phyloP scores from a whole-genome alignment of 805 yeast genomes.

The Barnettozyma pratensis region DNA sequence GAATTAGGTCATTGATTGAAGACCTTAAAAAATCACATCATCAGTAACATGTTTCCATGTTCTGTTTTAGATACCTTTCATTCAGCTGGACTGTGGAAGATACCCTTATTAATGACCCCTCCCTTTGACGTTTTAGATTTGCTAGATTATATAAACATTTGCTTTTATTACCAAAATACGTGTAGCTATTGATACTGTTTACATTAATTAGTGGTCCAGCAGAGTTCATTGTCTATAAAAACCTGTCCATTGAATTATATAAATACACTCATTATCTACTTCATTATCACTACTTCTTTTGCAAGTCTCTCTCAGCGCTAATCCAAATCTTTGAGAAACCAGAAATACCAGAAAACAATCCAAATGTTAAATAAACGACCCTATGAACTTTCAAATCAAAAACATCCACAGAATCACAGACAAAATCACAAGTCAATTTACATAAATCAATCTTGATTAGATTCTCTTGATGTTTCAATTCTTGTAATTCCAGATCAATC shows the following conservation, averaged over 20 bases:
- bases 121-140: not conserved
- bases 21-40: no score
- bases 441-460: slow-evolving; percentile 35
- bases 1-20: no score
- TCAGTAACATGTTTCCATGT: no score
- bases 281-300: not conserved
- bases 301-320: slow-evolving; percentile 15
- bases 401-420: slow-evolving; percentile 43
- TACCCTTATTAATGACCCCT: not conserved
- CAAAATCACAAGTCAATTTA: slow-evolving; percentile 40
- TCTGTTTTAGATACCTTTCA: not conserved
- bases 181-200: not conserved
- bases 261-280: not conserved
- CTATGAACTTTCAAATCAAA: slow-evolving; percentile 31
- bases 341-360: slow-evolving; percentile 20
- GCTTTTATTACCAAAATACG: not conserved
- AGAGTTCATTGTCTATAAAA: no score
- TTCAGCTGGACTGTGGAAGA: not conserved
- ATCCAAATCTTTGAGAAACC: slow-evolving; percentile 25
- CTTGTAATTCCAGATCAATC: slow-evolving; percentile 25
- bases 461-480: slow-evolving; percentile 31
- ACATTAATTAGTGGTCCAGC: no score
- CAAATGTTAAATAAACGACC: slow-evolving; percentile 17
- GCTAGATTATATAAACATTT: slow-evolving; percentile 2
- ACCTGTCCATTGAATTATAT: not conserved